Percentiles rank a stretch among this genome's conserved stretches.
Conservation (phyloP, 306 rosid species). For the Casuarina cunninghamiana region DNA sequence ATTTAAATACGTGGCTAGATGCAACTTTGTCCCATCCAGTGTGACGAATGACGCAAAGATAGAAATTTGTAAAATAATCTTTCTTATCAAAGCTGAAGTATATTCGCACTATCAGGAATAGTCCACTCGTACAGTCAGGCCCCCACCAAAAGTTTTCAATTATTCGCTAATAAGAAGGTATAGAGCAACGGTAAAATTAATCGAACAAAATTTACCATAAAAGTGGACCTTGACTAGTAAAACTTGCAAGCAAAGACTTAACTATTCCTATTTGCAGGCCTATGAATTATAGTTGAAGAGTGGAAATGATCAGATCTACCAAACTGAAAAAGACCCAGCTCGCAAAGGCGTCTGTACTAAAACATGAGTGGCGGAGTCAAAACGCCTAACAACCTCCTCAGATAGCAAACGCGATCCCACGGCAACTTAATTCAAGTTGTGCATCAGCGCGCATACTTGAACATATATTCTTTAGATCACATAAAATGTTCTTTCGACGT, state of each 20-base stretch:
- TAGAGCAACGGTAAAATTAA: neutral
- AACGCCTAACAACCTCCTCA: neutral
- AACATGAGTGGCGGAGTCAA: neutral
- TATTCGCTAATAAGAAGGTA: neutral
- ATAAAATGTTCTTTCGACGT: neutral
- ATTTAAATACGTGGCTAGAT: neutral
- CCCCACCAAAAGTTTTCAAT: neutral
- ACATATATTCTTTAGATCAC: neutral
- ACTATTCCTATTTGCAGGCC: no score
- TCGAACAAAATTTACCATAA: neutral
- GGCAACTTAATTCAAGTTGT: neutral
- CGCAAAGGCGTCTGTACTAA: neutral
- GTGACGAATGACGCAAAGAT: neutral
- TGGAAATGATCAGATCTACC: neutral
- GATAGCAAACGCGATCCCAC: neutral
- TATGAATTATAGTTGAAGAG: neutral
- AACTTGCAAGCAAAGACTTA: neutral
- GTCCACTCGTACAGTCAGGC: neutral
- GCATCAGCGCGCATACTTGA: neutral
- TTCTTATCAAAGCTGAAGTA: neutral
- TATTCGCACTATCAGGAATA: neutral
- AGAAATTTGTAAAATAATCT: neutral
- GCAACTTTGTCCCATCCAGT: conserved; percentile 4
- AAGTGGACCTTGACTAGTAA: neutral
- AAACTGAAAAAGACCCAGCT: neutral